Base-by-base conservation (phyloP, 805 yeast genomes). In the Lachancea nothofagi region DNA sequence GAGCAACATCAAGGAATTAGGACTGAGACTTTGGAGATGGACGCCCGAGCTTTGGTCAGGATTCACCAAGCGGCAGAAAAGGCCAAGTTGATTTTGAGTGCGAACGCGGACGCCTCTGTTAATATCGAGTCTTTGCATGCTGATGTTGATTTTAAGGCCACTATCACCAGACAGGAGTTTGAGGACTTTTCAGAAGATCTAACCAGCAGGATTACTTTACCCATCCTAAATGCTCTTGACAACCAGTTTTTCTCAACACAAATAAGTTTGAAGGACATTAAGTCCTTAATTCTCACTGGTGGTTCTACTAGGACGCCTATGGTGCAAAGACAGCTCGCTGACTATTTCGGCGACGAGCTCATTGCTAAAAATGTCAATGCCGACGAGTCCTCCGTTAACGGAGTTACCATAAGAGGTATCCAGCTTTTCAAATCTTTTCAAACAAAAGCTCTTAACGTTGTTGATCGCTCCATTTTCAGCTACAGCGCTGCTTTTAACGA, bases 271-370 rank as follows among this genome's bases (percentile, higher is more conserved):
- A 55, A 59, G 2, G 69, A 77, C 25, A 43, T 84, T 2, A 61
- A 67, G 25, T 80, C 95, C 1, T 77, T 93, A 3, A 78, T 93
- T 41, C 70, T 89, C 40, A 75, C 84, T 30, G 98, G 98, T 47
- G 98, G 98, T 1, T 77, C 95, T 0, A 78, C 90, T 5, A 77
- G 98, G 59, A 84, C 87, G 22, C 98, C 98, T 12, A 72, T 83
- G 53, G 83, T 93, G 33, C 93, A 87, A 61, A 71, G 75, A 41
- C 74, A 72, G 38, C 65, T 86, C 43, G 45, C 58, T 2, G 57
- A 72, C 2, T 66, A 78, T 31, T 64, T 80, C 29, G 86, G 82
- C 1, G 76, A 75, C 14, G 80, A 76, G 2, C 57, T 67, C 36
- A 69, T 89, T 28, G 72, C 95, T 17, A 87, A 81, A 60, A 85